These are phyloP conservation scores for Prunus mira DNA, from an alignment of 306 rosid genomes.

Conservation along the genomic window DNA sequence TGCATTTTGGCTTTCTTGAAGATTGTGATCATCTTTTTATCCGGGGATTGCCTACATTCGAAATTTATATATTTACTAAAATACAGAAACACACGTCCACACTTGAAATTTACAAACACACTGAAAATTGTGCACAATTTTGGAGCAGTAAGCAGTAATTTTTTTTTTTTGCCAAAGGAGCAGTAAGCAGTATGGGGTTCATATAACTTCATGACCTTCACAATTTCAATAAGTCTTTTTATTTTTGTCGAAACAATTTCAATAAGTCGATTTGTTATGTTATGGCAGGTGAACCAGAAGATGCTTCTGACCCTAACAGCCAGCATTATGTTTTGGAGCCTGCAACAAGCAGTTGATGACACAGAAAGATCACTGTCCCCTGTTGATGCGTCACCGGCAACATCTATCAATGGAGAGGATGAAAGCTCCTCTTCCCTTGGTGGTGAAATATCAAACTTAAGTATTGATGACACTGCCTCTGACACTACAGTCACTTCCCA, in stretches of 20 bases:
- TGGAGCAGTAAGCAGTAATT: background rate
- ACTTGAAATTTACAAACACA: background rate
- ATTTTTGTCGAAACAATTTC: background rate
- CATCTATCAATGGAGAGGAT: constrained; percentile 72
- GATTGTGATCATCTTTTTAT: background rate
- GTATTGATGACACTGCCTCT: constrained; percentile 73
- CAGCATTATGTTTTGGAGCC: constrained; percentile 90
- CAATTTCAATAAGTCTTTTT: background rate
- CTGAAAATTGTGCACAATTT: too few species aligned
- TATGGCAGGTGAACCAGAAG: constrained; percentile 89
- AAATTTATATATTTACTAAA: too few species aligned
- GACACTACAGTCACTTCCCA: constrained; percentile 71
- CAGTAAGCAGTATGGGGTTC: background rate
- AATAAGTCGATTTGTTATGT: constrained; percentile 10
- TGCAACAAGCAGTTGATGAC: constrained; percentile 66
- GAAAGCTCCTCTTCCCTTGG: constrained; percentile 65
- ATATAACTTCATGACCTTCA: background rate
- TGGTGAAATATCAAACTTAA: constrained; percentile 65
- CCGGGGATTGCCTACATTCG: too few species aligned
- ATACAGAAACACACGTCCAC: background rate
- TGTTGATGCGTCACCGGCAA: constrained; percentile 56
- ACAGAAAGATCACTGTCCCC: constrained; percentile 51
- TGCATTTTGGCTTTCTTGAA: background rate
- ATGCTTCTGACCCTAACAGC: constrained; percentile 89
- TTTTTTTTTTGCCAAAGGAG: background rate